phyloP scores from a whole-genome alignment of 176 grass and related monocot species.

The Oryza longistaminata region DNA sequence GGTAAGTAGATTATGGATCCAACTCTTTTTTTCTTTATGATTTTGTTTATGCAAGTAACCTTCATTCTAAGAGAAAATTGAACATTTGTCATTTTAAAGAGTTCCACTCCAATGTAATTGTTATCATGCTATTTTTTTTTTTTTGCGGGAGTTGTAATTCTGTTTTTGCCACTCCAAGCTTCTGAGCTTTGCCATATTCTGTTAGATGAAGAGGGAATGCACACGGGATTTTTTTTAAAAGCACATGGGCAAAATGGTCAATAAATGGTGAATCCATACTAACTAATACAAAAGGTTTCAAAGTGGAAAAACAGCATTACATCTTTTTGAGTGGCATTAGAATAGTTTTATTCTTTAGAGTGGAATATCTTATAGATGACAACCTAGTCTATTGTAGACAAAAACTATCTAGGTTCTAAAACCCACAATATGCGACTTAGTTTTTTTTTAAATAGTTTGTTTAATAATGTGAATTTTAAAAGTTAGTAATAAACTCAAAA shows the following conservation, averaged over 20 bases:
- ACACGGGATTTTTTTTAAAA: too few species aligned
- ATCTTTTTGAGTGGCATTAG: neutral
- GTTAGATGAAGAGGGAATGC: neutral
- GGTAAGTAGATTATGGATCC: neutral
- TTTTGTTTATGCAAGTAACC: neutral
- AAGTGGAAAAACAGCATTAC: neutral
- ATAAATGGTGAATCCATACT: neutral
- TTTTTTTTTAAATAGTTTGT: neutral
- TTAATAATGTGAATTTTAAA: too few species aligned
- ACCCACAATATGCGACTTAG: neutral
- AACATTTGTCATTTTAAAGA: neutral
- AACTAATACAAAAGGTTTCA: neutral
- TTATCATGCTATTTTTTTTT: too few species aligned
- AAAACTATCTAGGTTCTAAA: neutral
- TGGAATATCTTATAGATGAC: neutral
- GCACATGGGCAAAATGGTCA: neutral
- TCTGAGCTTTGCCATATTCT: neutral
- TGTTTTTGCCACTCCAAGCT: too few species aligned
- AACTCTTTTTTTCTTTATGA: neutral
- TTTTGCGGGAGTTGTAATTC: too few species aligned
- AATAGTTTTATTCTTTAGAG: neutral
- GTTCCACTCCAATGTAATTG: neutral
- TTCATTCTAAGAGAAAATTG: neutral
- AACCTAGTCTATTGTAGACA: neutral
- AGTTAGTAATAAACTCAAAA: too few species aligned